Evolutionary conservation across 2,329 filamentous ascomycete species (phyloP).

Genomic region (Fonsecaea pedrosoi): DNA sequence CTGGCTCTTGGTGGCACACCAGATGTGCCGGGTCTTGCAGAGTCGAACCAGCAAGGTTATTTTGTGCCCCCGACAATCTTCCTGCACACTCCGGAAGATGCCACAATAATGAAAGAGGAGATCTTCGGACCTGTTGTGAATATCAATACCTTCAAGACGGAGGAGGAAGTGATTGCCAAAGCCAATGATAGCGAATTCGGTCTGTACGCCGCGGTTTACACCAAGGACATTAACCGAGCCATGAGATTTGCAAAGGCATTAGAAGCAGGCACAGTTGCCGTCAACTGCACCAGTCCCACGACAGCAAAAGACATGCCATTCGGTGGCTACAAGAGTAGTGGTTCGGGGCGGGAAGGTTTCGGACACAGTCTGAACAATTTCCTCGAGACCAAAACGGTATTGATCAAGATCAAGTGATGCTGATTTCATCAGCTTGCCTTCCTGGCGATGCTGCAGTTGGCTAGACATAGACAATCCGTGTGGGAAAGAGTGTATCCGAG

Average conservation of each 20-base stretch:
- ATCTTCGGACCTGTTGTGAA: constrained; percentile 58
- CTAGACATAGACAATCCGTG: neutral
- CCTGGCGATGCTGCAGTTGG: neutral
- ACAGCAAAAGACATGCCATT: constrained; percentile 57
- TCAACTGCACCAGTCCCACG: constrained; percentile 49
- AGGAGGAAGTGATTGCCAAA: constrained; percentile 49
- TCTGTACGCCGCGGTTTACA: constrained; percentile 60
- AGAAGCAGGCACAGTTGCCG: constrained; percentile 50
- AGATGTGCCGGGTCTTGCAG: constrained; percentile 36
- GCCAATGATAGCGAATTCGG: constrained; percentile 53
- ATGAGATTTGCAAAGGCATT: constrained; percentile 37
- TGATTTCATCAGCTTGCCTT: neutral
- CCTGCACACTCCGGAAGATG: constrained; percentile 44
- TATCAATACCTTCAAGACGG: constrained; percentile 59
- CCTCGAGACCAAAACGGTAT: constrained; percentile 63
- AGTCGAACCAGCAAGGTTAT: constrained; percentile 45
- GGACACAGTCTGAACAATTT: constrained; percentile 69
- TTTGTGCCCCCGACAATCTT: constrained; percentile 51
- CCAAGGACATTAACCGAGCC: constrained; percentile 38
- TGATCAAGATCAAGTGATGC: constrained; percentile 47
- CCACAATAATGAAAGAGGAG: constrained; percentile 50
- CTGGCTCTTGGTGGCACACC: constrained; percentile 49
- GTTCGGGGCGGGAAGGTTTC: constrained; percentile 78
- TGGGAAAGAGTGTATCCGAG: too few species aligned
- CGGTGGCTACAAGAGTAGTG: constrained; percentile 78